Evolutionary conservation across 2,329 filamentous ascomycete species (phyloP).

Genomic region (Anisogramma anomala): DNA sequence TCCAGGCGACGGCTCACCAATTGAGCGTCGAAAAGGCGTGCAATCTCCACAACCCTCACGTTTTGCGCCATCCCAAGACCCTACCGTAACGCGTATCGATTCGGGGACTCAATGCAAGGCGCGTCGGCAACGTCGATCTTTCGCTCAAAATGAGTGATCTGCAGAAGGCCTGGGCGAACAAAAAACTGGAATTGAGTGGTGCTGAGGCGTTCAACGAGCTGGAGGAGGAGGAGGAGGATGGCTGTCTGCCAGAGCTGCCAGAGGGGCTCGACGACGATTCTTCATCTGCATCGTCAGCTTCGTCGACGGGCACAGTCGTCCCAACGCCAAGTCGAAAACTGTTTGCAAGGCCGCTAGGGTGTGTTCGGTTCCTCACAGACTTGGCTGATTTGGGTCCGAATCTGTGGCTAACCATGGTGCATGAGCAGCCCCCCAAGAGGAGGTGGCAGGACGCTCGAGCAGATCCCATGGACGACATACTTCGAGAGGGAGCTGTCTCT

Average conservation of each 20-base stretch:
- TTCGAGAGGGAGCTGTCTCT: slow-evolving; percentile 82
- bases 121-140: neutral
- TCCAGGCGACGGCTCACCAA: neutral
- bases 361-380: slow-evolving; percentile 22
- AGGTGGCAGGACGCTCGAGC: slow-evolving; percentile 44
- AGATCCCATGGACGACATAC: slow-evolving; percentile 77
- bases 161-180: slow-evolving; percentile 66
- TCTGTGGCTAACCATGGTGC: neutral
- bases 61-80: neutral
- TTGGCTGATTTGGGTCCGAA: neutral
- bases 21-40: neutral
- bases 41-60: neutral
- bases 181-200: slow-evolving; percentile 52
- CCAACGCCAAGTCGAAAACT: slow-evolving; percentile 63
- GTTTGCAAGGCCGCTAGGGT: slow-evolving; percentile 62
- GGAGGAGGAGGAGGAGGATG: slow-evolving; percentile 35
- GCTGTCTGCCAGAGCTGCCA: slow-evolving; percentile 31
- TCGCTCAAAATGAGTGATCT: slow-evolving; percentile 60
- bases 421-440: slow-evolving; percentile 30
- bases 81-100: no score
- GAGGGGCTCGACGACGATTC: slow-evolving; percentile 52
- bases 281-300: slow-evolving; percentile 72
- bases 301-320: slow-evolving; percentile 83
- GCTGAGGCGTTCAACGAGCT: slow-evolving; percentile 38
- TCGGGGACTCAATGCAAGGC: neutral